These are phyloP conservation scores for Monascus purpureus DNA, from an alignment of 495 filamentous ascomycete genomes.

Conservation along the genomic window DNA sequence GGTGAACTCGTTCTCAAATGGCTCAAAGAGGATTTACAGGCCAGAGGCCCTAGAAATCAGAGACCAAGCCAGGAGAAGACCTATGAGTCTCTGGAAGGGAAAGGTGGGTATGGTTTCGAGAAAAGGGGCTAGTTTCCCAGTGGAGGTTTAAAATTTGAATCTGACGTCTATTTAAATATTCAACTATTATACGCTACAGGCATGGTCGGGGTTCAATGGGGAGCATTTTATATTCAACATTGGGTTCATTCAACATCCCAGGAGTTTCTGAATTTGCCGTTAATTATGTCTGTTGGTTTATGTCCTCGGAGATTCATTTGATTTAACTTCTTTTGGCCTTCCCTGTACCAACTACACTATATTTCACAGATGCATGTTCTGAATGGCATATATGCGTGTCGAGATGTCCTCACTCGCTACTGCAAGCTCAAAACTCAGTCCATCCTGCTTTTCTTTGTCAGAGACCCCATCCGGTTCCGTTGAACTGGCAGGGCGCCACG, in stretches of 20 bases:
- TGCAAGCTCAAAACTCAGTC: slow-evolving; percentile 44
- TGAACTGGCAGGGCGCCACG: slow-evolving; percentile 50
- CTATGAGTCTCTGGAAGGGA: slow-evolving; percentile 48
- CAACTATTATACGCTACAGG: no score
- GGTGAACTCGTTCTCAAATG: slow-evolving; percentile 79
- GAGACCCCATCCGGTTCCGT: slow-evolving; percentile 4
- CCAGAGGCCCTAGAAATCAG: slow-evolving; percentile 61
- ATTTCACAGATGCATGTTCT: slow-evolving; percentile 15
- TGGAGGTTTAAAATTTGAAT: no score
- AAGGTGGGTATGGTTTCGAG: slow-evolving; percentile 76
- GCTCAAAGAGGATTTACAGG: slow-evolving; percentile 70
- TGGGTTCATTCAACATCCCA: slow-evolving; percentile 19
- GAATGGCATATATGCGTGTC: slow-evolving; percentile 54
- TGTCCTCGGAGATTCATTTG: no score
- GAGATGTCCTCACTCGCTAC: slow-evolving; percentile 77
- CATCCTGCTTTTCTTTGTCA: not conserved
- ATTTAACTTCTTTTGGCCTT: not conserved
- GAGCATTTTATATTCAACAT: slow-evolving; percentile 11
- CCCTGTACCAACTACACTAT: slow-evolving; percentile 8
- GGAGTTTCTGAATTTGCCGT: no score
- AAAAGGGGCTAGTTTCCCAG: slow-evolving; percentile 30
- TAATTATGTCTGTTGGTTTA: no score
- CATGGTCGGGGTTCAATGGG: no score
- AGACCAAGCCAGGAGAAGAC: slow-evolving; percentile 51
- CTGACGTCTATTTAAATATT: no score